Conservation (phyloP, 2,329 filamentous ascomycete species). For the Xylariales sp. region DNA sequence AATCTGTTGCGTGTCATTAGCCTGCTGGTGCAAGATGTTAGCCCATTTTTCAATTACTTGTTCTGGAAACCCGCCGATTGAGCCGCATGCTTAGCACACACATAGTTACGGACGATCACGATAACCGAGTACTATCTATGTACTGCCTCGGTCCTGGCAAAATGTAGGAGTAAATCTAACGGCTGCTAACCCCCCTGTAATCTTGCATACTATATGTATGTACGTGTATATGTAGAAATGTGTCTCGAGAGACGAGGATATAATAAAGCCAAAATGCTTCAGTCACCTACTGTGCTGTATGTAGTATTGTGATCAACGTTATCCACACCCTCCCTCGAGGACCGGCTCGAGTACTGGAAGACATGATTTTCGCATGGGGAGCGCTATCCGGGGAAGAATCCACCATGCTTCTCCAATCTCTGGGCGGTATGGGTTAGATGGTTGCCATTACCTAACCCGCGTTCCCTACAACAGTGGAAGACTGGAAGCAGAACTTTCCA, state of each 20-base stretch:
- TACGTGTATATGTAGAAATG: background rate
- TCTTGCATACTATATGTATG: too few relatives aligned
- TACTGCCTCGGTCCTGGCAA: background rate
- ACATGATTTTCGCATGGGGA: background rate
- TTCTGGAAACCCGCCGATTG: constrained; percentile 20
- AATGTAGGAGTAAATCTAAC: background rate
- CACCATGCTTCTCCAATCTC: constrained; percentile 3
- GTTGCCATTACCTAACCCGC: background rate
- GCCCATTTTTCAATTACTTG: constrained; percentile 10
- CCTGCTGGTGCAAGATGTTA: constrained; percentile 13
- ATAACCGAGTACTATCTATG: background rate
- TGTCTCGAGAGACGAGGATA: background rate
- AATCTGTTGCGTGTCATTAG: constrained; percentile 7
- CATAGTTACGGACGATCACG: background rate
- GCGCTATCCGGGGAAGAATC: constrained; percentile 1
- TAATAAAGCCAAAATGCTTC: background rate
- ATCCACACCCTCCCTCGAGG: background rate
- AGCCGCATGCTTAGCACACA: constrained; percentile 24
- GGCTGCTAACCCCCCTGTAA: background rate
- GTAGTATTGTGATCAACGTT: constrained; percentile 1
- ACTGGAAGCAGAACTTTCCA: background rate
- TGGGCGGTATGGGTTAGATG: background rate
- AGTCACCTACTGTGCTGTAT: background rate
- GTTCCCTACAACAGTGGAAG: background rate
- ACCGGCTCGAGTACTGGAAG: background rate